These are phyloP conservation scores for Phytophthora pluvialis DNA, from an alignment of 352 stramenopile genomes.

Conservation along the genomic window DNA sequence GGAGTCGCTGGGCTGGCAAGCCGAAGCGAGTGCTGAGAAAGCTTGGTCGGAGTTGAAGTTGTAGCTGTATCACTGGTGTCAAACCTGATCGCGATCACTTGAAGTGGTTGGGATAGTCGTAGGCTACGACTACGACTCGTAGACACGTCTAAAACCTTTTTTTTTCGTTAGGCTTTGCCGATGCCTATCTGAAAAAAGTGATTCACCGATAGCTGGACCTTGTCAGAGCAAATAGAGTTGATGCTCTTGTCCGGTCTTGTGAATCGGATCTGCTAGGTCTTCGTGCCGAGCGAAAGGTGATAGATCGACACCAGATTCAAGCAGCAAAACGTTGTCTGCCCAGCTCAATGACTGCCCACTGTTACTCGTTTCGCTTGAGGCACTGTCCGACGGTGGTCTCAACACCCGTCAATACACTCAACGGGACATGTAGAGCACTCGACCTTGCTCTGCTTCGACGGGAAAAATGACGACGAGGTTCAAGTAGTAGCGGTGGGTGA, in stretches of 20 bases:
- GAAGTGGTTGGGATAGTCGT: conserved; percentile 15
- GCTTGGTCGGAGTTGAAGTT: conserved; percentile 21
- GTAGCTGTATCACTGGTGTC: conserved; percentile 11
- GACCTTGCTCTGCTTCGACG: neutral
- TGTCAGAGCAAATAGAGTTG: too few species aligned
- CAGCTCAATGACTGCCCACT: neutral
- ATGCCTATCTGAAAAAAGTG: too few species aligned
- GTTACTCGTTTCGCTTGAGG: too few species aligned
- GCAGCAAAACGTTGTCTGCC: neutral
- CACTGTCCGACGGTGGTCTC: neutral
- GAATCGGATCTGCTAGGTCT: too few species aligned
- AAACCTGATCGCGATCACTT: conserved; percentile 25
- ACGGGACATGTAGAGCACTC: neutral
- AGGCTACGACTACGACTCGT: too few species aligned
- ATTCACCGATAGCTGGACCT: too few species aligned
- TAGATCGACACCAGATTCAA: neutral
- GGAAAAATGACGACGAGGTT: conserved; percentile 2
- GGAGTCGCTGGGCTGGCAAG: neutral
- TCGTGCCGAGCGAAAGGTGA: too few species aligned
- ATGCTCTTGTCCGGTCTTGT: too few species aligned
- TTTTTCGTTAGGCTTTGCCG: too few species aligned
- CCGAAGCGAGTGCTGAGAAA: neutral
- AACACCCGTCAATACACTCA: conserved; percentile 2
- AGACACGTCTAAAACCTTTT: too few species aligned
- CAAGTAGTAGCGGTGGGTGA: conserved; percentile 2